Evolutionary conservation across 108 stramenopile species (phyloP).

Genomic region (Conticribra weissflogii): DNA sequence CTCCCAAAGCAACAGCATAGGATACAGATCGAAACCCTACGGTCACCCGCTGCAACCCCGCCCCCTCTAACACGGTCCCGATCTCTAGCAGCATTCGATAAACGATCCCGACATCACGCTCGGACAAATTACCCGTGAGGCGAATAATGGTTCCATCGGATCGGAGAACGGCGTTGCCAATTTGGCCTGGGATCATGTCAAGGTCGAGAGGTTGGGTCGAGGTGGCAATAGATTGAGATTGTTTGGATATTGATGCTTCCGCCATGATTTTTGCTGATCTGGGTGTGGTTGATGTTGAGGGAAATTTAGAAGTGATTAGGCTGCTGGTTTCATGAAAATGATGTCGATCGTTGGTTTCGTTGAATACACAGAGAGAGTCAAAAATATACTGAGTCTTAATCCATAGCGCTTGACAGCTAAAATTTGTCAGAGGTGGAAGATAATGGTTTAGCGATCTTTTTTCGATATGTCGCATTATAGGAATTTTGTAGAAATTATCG

Average conservation of each 20-base stretch:
- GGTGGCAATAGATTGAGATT: not conserved
- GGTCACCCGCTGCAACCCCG: constrained; percentile 43
- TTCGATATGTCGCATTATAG: too few relatives aligned
- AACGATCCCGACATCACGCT: constrained; percentile 28
- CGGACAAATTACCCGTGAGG: constrained; percentile 29
- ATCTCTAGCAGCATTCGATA: constrained; percentile 52
- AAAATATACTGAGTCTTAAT: too few relatives aligned
- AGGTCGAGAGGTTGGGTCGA: constrained; percentile 31
- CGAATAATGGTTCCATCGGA: constrained; percentile 37
- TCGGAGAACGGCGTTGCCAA: constrained; percentile 39
- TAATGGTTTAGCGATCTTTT: too few relatives aligned
- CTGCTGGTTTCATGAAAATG: too few relatives aligned
- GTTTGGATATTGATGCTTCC: constrained; percentile 9
- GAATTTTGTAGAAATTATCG: too few relatives aligned
- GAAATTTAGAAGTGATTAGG: too few relatives aligned
- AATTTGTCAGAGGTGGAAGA: too few relatives aligned
- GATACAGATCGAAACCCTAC: constrained; percentile 44
- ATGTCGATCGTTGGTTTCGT: too few relatives aligned
- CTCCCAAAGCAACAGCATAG: constrained; percentile 37
- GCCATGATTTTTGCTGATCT: too few relatives aligned
- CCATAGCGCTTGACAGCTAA: too few relatives aligned
- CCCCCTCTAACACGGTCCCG: constrained; percentile 35
- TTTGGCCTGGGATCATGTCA: constrained; percentile 41
- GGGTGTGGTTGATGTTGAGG: too few relatives aligned
- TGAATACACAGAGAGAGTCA: too few relatives aligned